Evolutionary conservation across 1,139 yeast species (phyloP).

Genomic region (Candida sp.): DNA sequence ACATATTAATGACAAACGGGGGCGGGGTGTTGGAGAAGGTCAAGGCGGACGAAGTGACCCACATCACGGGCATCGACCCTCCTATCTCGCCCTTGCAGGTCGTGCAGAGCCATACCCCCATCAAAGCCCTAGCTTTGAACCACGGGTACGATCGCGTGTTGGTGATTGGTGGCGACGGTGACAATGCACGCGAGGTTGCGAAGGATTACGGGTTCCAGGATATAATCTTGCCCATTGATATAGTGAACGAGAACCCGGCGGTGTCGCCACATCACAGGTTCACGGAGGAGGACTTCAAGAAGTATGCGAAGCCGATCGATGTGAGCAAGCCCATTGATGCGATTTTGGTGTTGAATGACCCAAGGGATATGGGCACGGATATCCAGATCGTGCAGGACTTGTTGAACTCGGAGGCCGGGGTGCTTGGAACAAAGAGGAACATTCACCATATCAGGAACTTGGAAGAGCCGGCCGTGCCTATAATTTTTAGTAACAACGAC

Average conservation of each 20-base stretch:
- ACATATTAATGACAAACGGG: conserved; percentile 87
- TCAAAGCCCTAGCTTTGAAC: conserved; percentile 57
- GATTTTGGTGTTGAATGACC: conserved; percentile 86
- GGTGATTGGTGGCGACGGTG: conserved; percentile 85
- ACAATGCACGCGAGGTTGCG: conserved; percentile 74
- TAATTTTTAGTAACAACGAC: conserved; percentile 87
- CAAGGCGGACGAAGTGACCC: conserved; percentile 61
- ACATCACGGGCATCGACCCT: conserved; percentile 42
- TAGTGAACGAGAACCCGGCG: conserved; percentile 57
- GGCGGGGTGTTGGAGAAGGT: conserved; percentile 80
- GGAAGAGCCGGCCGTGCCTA: conserved; percentile 69
- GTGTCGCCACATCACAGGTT: conserved; percentile 78
- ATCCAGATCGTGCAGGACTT: conserved; percentile 78
- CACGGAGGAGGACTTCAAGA: conserved; percentile 47
- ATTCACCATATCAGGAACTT: conserved; percentile 14
- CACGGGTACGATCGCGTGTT: conserved; percentile 61
- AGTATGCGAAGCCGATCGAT: conserved; percentile 42
- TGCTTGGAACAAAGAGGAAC: conserved; percentile 62
- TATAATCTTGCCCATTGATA: conserved; percentile 79
- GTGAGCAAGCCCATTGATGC: conserved; percentile 65
- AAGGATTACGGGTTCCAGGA: conserved; percentile 78
- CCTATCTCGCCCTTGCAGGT: conserved; percentile 66
- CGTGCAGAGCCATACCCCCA: conserved; percentile 93
- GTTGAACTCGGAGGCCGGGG: conserved; percentile 66
- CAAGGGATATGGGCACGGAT: conserved; percentile 90